Conservation (phyloP, 2,329 filamentous ascomycete species). For the Aureobasidium zeae region DNA sequence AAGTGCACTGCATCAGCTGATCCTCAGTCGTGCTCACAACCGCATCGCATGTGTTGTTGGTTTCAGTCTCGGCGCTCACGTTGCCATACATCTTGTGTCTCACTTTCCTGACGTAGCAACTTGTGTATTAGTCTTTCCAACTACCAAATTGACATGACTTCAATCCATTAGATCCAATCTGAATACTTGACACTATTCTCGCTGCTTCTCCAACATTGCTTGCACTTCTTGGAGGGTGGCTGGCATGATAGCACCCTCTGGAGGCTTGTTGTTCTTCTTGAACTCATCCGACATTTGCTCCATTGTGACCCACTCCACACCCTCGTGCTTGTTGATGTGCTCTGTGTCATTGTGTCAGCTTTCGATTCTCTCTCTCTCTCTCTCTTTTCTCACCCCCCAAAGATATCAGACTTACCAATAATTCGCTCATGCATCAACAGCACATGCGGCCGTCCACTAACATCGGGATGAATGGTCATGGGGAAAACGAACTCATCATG, state of each 20-base stretch:
- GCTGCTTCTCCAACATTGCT: slow-evolving; percentile 25
- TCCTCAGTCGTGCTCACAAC: slow-evolving; percentile 1
- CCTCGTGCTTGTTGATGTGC: slow-evolving; percentile 53
- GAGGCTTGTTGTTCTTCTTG: slow-evolving; percentile 51
- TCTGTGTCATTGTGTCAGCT: slow-evolving; percentile 33
- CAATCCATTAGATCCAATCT: too few relatives aligned
- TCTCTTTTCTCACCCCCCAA: too few relatives aligned
- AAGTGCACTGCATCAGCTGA: background rate
- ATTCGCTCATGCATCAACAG: slow-evolving; percentile 57
- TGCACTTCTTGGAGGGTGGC: slow-evolving; percentile 43
- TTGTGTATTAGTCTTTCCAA: slow-evolving; percentile 4
- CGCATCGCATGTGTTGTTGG: background rate
- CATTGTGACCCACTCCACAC: slow-evolving; percentile 56
- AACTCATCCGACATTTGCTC: slow-evolving; percentile 62
- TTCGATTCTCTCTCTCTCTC: too few relatives aligned
- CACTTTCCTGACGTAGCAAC: background rate
- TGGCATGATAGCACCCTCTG: slow-evolving; percentile 50
- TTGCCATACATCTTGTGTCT: background rate
- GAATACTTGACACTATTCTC: too few relatives aligned
- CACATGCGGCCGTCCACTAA: slow-evolving; percentile 59
- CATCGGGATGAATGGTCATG: slow-evolving; percentile 61
- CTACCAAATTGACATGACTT: too few relatives aligned
- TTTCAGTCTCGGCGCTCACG: slow-evolving; percentile 5
- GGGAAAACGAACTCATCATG: slow-evolving; percentile 69
- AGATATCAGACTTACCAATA: slow-evolving; percentile 37